Base-by-base conservation (phyloP, 2,329 filamentous ascomycete species). In the Penicillium sclerotiorum region DNA sequence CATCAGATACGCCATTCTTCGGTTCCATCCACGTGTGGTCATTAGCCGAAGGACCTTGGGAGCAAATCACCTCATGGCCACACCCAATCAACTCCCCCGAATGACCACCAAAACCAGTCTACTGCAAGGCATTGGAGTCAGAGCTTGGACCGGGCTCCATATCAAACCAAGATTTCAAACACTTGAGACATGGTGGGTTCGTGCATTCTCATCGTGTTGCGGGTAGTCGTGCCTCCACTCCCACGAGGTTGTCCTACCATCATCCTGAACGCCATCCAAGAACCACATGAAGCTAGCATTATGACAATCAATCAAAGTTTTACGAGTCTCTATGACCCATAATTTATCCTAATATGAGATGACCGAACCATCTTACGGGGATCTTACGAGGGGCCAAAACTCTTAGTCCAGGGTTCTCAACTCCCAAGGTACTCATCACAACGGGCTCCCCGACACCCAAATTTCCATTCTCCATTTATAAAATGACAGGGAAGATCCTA, bases 11-110 rank as follows among this genome's bases (percentile, higher is more conserved):
- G 45, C 36, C 23, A 32, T 30, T 35, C 17, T 17, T 6, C 3
- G 13, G 49, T 30, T 45, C 22, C 30, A 41, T 49, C 52, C 49
- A 49, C 47, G 15, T 33, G 27, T 30, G 36, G 36, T 20, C 36
- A 15, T 50, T 52, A 55, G 18, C 48, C 42, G 42, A 56, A 46
- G 58, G 55, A 61, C 58, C 58, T 60, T 61, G 58, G 57, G 45
- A 47, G 49, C 41, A 55, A 50, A 18, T 47, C 21, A 50, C 23
- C 32, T 21, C 21, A 35, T 36, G 25, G 17, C 27, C 6, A 23
- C 18, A 40, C 36, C 58, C 52, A 60, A 60, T 58, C 52, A n/a
- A 56, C 20, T 27, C 20, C 18, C 13, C 6, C 12, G 13, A 15
- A 4, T 18, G 5, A 15, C n/a, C 20, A 23, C 28, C 9, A 17